These are phyloP conservation scores for Plasmodium falciparum DNA, from an alignment of 169 alveolate genomes.

Conservation along the genomic window DNA sequence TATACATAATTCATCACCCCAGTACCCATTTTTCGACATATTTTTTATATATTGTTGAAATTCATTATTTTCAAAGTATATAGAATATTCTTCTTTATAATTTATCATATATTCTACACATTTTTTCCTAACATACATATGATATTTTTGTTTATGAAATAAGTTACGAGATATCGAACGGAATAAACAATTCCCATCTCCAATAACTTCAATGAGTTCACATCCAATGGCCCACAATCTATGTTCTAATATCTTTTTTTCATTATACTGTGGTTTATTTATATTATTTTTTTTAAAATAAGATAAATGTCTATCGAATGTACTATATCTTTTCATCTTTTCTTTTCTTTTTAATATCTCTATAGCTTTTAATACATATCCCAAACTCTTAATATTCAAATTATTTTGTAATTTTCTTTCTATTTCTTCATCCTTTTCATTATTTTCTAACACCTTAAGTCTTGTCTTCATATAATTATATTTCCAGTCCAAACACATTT, in stretches of 20 bases:
- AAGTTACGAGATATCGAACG: conserved; percentile 81
- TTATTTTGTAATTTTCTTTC: conserved; percentile 11
- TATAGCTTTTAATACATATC: conserved; percentile 6
- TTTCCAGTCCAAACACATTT: conserved; percentile 10
- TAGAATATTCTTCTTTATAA: conserved; percentile 68
- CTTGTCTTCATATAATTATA: conserved; percentile 27
- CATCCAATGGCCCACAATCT: conserved; percentile 78
- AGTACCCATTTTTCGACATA: conserved; percentile 78
- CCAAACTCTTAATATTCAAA: conserved; percentile 44
- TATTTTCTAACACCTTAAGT: conserved; percentile 13
- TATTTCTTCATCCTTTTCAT: conserved; percentile 52
- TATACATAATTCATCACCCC: conserved; percentile 85
- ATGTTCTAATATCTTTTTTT: conserved; percentile 68
- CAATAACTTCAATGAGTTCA: conserved; percentile 52
- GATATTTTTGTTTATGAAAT: conserved; percentile 79
- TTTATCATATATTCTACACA: conserved; percentile 78
- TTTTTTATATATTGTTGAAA: conserved; percentile 71
- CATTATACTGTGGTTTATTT: conserved; percentile 10
- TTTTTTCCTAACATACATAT: conserved; percentile 74
- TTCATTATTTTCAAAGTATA: conserved; percentile 70
- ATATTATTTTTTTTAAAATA: conserved; percentile 36
- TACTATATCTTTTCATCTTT: conserved; percentile 24
- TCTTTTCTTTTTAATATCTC: conserved; percentile 12
- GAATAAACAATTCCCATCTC: conserved; percentile 85
- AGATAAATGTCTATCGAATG: conserved; percentile 54